A percentile compares a stretch with the other conserved stretches of the same genome.
phyloP scores from a whole-genome alignment of 306 rosid species.

The Cyclanthera cordifolia region DNA sequence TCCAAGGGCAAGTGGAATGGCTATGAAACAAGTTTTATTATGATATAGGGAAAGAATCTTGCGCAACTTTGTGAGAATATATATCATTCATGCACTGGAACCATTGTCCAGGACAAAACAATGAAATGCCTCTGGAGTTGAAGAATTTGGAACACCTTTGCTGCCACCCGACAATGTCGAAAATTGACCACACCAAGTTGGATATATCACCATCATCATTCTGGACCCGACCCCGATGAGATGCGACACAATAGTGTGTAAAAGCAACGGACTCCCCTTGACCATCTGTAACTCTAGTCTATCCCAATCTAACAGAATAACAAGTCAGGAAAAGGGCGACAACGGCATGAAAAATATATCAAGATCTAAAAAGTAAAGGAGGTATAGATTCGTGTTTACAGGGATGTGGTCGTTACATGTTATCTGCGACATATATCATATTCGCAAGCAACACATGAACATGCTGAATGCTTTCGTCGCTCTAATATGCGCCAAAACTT shows the following conservation, averaged over 20 bases:
- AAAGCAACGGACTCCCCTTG: neutral
- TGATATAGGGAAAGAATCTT: conserved; percentile 5
- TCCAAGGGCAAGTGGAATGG: conserved; percentile 6
- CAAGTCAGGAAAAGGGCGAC: neutral
- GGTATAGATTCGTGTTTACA: neutral
- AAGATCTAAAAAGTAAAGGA: neutral
- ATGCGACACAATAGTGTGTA: conserved; percentile 1
- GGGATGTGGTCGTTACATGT: conserved; percentile 3
- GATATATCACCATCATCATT: conserved; percentile 10
- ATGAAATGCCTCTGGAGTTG: conserved; percentile 1
- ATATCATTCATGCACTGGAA: conserved; percentile 9
- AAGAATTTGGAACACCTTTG: conserved; percentile 6
- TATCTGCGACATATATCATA: conserved; percentile 9
- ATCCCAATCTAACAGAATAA: conserved; percentile 12
- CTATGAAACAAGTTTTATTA: neutral
- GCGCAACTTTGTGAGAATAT: conserved; percentile 7
- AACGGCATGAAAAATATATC: neutral
- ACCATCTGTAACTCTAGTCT: conserved; percentile 6
- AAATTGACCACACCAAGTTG: neutral
- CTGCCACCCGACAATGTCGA: neutral
- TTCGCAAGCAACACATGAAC: neutral
- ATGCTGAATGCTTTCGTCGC: neutral
- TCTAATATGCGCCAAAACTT: conserved; percentile 1
- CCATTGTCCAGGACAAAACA: conserved; percentile 6
- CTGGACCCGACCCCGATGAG: neutral